Base-by-base conservation (phyloP, 2,329 filamentous ascomycete genomes). In the Penicillium sp. region DNA sequence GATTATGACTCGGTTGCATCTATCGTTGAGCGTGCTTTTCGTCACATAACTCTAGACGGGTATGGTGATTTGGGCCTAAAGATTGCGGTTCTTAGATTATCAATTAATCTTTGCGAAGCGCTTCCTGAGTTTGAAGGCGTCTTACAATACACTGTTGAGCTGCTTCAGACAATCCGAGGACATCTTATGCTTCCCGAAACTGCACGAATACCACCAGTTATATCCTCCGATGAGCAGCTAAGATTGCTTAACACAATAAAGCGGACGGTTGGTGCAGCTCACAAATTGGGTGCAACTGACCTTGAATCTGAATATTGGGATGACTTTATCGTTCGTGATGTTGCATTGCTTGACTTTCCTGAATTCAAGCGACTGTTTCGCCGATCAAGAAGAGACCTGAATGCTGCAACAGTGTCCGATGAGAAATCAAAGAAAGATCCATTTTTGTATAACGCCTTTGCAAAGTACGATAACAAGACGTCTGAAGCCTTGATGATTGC, bases 361-460 rank as follows among this genome's bases (percentile, higher is more conserved):
- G 73, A 78, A 43, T 80, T 81, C 11, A 81, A 83, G 62, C 81
- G 81, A 16, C 87, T 90, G 0, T 81, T 90, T 52, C 80, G 87
- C 5, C 89, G 91, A 65, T 77, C 74, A 18, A 79, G 74, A 56
- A 75, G 72, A 38, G 81, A 83, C 59, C 67, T 84, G 40, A 74
- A 78, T 47, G 70, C 75, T 9, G 74, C 73, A 12, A 71, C 71
- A 11, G 68, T 69, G 7, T 66, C 65, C 8, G 68, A 69, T 43
- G 69, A 77, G 42, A 74, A 74, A 52, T 66, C 72, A 56, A 65
- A 74, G 54, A 75, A 80, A 61, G 91, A 94, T 60, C 94, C 94
- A 0, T 96, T 99, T 64, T 89, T 99, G 57, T 96, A 97, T 69
- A 97, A 97, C 66, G 91, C 94, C 0, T 97, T 97, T 66, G 75